These are phyloP conservation scores for Rostrohypoxylon terebratum DNA, from an alignment of 495 filamentous ascomycete genomes.

Conservation along the genomic window DNA sequence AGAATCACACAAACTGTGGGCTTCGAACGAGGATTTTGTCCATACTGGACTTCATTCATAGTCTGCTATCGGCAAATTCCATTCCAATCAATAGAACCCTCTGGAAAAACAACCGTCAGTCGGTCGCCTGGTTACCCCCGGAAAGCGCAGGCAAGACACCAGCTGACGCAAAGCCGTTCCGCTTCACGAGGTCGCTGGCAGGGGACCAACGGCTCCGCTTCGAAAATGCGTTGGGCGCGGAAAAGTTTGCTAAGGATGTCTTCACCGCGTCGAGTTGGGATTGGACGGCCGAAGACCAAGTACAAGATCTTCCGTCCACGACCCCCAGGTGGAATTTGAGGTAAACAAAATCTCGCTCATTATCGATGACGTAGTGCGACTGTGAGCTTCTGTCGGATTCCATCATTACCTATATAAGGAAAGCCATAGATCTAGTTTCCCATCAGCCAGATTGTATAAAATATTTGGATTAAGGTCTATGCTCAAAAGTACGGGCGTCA, in stretches of 20 bases:
- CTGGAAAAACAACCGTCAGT: slow-evolving; percentile 58
- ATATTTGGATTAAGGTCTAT: neutral
- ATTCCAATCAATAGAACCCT: slow-evolving; percentile 59
- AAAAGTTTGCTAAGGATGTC: slow-evolving; percentile 60
- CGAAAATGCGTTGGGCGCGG: slow-evolving; percentile 54
- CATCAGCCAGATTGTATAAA: neutral
- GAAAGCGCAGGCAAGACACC: slow-evolving; percentile 25
- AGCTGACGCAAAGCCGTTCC: slow-evolving; percentile 48
- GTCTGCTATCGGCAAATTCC: slow-evolving; percentile 56
- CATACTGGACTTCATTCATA: slow-evolving; percentile 73
- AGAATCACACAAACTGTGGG: slow-evolving; percentile 81
- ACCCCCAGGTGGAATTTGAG: slow-evolving; percentile 45
- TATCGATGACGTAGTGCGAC: neutral
- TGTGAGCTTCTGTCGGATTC: neutral
- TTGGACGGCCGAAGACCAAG: slow-evolving; percentile 65
- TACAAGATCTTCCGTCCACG: slow-evolving; percentile 36
- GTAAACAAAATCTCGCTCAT: neutral
- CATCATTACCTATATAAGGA: neutral
- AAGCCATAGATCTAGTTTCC: neutral
- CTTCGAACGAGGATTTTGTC: slow-evolving; percentile 74
- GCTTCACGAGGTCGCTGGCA: slow-evolving; percentile 54
- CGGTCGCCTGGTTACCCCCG: slow-evolving; percentile 48
- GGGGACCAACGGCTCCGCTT: slow-evolving; percentile 56
- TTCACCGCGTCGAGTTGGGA: slow-evolving; percentile 70
- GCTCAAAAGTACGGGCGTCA: neutral